Conservation (phyloP, 1,139 yeast genomes). For the Saccharomycopsis crataegensis region DNA sequence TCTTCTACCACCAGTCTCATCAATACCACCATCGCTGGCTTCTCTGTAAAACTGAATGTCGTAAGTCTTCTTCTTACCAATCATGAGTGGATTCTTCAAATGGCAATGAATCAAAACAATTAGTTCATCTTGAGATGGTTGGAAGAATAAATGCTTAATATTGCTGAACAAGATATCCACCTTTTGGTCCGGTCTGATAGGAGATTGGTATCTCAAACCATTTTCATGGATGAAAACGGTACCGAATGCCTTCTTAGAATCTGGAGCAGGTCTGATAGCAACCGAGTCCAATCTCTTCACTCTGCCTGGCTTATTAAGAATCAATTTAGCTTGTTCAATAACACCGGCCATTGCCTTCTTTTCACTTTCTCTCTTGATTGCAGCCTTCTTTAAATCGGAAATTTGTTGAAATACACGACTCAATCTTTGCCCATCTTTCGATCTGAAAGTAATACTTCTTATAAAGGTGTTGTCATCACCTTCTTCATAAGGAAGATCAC, state of each 20-base stretch:
- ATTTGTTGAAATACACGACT: slow-evolving; percentile 84
- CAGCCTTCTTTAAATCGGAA: slow-evolving; percentile 86
- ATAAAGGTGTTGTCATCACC: slow-evolving; percentile 79
- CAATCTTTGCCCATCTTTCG: slow-evolving; percentile 89
- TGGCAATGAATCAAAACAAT: slow-evolving; percentile 91
- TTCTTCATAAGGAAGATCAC: slow-evolving; percentile 81
- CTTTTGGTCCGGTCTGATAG: slow-evolving; percentile 73
- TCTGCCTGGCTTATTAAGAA: slow-evolving; percentile 74
- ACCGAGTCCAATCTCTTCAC: slow-evolving; percentile 84
- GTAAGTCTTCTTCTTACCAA: slow-evolving; percentile 91
- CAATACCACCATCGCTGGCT: slow-evolving; percentile 93
- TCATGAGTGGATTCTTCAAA: slow-evolving; percentile 85
- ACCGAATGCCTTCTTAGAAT: slow-evolving; percentile 91
- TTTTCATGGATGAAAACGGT: slow-evolving; percentile 88
- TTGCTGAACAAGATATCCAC: slow-evolving; percentile 86
- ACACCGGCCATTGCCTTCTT: slow-evolving; percentile 92
- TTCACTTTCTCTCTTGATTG: slow-evolving; percentile 85
- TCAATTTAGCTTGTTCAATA: slow-evolving; percentile 80
- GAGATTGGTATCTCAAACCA: slow-evolving; percentile 89
- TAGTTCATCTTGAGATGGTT: slow-evolving; percentile 92
- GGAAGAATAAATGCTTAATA: slow-evolving; percentile 89
- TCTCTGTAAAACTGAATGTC: slow-evolving; percentile 96
- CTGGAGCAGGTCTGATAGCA: slow-evolving; percentile 92
- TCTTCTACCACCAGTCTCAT: slow-evolving; percentile 94
- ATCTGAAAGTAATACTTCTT: slow-evolving; percentile 80